Percentiles rank a stretch among this genome's conserved stretches.
Evolutionary conservation across 768 basidiomycete genomes (phyloP).

Genomic region (Rossbeevera mucosa): DNA sequence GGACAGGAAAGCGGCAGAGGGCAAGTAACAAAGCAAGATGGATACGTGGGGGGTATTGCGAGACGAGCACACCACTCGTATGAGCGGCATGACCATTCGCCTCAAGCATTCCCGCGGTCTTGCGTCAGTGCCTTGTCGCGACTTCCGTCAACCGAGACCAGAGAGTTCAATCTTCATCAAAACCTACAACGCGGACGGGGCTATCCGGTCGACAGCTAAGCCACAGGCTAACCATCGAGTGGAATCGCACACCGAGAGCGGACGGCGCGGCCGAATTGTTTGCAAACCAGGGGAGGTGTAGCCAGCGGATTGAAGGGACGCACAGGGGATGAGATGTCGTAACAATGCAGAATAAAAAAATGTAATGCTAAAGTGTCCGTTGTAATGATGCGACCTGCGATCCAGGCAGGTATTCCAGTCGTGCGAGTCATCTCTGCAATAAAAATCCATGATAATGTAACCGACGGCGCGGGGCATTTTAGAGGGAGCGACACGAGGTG

Average conservation of each 20-base stretch:
- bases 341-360: conserved; percentile 40
- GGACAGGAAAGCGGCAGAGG: conserved; percentile 41
- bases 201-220: conserved; percentile 21
- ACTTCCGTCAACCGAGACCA: conserved; percentile 49
- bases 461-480: conserved; percentile 29
- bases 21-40: conserved; percentile 40
- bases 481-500: conserved; percentile 11
- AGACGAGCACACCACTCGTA: conserved; percentile 48
- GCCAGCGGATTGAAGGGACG: conserved; percentile 24
- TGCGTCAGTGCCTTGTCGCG: conserved; percentile 62
- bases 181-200: conserved; percentile 28
- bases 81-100: conserved; percentile 46
- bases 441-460: conserved; percentile 37
- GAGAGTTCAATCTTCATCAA: conserved; percentile 49
- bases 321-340: conserved; percentile 28
- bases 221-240: conserved; percentile 39
- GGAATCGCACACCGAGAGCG: conserved; percentile 29
- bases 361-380: conserved; percentile 39
- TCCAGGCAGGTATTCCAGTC: conserved; percentile 53
- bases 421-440: conserved; percentile 36
- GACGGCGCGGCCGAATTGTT: conserved; percentile 54
- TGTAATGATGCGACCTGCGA: conserved; percentile 53
- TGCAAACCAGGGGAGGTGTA: conserved; percentile 14
- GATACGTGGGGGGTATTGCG: conserved; percentile 48
- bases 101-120: conserved; percentile 60